Base-by-base conservation (phyloP, 352 stramenopile genomes). In the Pythium brachiatum region DNA sequence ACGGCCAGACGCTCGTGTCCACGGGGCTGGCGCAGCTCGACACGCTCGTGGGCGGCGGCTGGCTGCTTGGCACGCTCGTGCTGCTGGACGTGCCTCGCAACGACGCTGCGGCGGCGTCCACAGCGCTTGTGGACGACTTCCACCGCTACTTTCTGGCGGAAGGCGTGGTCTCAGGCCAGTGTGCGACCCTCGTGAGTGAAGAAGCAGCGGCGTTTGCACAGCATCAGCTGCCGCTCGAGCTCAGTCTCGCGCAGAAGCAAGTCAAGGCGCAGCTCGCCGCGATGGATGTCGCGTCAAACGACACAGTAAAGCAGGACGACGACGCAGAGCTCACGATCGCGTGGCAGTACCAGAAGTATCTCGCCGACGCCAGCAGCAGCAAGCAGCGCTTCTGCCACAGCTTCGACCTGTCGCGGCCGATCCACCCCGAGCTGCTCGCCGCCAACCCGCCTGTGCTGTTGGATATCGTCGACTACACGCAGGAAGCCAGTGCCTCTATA, bases 291-390 rank as follows among this genome's bases (percentile, higher is more conserved):
- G 20, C 51, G 7, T 21, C 21, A 18, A 43, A 7, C 50, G 8
- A 47, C 53, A 2, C 4, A 4, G n/a, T 20, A 7, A 48, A 34
- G 7, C 21, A 7, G 2, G 39, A 46, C 6, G 32, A 16, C 5
- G 48, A 58, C 3, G 39, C 27, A 1, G 51, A 66, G 48, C 69
- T 92, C 21, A 86, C 70, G 8, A 92, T 92, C 52, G 83, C 83
- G 16, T 92, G 83, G 83, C 83, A 92, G 64, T 92, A 92, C 56
- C 66, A 75, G 50, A 92, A 92, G 56, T 90, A 90, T 57, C 48
- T 71, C 12, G 43, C 53, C 26, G 34, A 56, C 13, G 53, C 48
- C 26, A 13, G 16, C 4, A 39, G 15, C 18, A 62, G 34, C 31
- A 64, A 31, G 53, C 62, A 66, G 58, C 72, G 79, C 9, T 90